phyloP scores from a whole-genome alignment of 805 yeast species.

The Blastobotrys mokoenaii region DNA sequence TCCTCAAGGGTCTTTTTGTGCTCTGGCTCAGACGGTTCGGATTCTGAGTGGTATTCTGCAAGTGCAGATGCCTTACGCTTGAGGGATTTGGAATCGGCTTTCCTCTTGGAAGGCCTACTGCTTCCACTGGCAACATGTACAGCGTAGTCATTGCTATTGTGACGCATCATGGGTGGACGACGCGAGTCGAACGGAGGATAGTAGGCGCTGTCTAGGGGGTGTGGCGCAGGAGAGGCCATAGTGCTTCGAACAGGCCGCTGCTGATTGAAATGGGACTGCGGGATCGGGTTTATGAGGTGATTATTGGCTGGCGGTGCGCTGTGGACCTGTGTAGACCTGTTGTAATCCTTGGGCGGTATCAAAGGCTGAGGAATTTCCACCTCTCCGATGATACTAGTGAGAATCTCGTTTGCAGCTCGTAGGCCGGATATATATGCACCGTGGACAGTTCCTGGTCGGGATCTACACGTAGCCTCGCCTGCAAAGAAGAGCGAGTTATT shows the following conservation, averaged over 20 bases:
- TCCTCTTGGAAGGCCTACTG: not conserved
- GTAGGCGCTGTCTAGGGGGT: not conserved
- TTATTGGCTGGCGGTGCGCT: slow-evolving; percentile 3
- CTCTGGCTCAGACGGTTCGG: not conserved
- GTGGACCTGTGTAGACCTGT: not conserved
- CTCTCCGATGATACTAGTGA: slow-evolving; percentile 33
- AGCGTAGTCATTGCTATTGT: not conserved
- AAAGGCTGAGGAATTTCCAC: slow-evolving; percentile 32
- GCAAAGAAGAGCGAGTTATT: slow-evolving; percentile 32
- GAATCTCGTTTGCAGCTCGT: slow-evolving; percentile 34
- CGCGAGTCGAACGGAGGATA: too few relatives aligned
- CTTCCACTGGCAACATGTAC: not conserved
- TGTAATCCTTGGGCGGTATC: slow-evolving; percentile 17
- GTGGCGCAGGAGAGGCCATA: slow-evolving; percentile 2
- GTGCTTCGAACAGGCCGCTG: slow-evolving; percentile 1
- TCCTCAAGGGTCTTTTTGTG: slow-evolving; percentile 11
- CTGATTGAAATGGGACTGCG: not conserved
- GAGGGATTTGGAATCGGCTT: not conserved
- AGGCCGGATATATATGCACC: slow-evolving; percentile 37
- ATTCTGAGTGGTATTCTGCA: not conserved
- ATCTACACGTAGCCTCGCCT: slow-evolving; percentile 36
- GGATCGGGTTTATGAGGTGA: not conserved
- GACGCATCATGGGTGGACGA: not conserved
- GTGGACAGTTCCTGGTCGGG: slow-evolving; percentile 35
- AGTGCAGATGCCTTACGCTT: not conserved